Base-by-base conservation (phyloP, 2,329 filamentous ascomycete species). In the Stenocarpella maydis region DNA sequence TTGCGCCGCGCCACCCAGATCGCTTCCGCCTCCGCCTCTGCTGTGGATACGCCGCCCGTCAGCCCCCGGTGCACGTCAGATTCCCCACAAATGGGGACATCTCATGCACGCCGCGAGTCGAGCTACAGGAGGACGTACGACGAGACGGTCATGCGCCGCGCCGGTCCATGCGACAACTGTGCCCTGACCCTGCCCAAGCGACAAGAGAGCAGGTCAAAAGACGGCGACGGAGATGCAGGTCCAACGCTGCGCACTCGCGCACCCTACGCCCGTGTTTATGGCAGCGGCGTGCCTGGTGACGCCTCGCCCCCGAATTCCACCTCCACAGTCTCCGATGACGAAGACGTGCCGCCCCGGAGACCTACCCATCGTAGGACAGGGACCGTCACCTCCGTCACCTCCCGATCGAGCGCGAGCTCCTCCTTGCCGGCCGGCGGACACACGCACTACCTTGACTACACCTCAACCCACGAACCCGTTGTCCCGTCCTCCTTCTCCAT, bases 161-260 rank as follows among this genome's bases (percentile, higher is more conserved):
- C 89, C 65, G 87, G 85, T 9, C 89, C 89, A 26, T 92, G 90
- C 76, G 87, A 90, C 71, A 92, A 91, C 77, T 92, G 90, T 76
- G 89, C 89, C 69, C 84, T 92, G 74, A 91, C 89, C 0, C 79
- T 92, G 9, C 90, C 90, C 0, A 83, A 83, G 73, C 81, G 82
- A 60, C 82, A 83, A 67, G 76, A 79, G 68, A 73, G 63, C 41
- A 43, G 37, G 10, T 26, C 61, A 31, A 60, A 47, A 43, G 68
- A 75, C 64, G 72, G 67, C 31, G 79, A 78, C 67, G 77, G 77
- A 41, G 82, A 84, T n/a, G 74, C 77, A 2, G 81, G 81, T 1
- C 88, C 88, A 37, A 89, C 87, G 4, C 78, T 91, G 52, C 84
- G 89, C 63, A 90, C 88, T 3, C 85, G 87, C 37, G 86, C 87